Evolutionary conservation across 768 basidiomycete species (phyloP), one percentile per base, ranked within the genome.

Genomic region (Tulasnella sp.): DNA sequence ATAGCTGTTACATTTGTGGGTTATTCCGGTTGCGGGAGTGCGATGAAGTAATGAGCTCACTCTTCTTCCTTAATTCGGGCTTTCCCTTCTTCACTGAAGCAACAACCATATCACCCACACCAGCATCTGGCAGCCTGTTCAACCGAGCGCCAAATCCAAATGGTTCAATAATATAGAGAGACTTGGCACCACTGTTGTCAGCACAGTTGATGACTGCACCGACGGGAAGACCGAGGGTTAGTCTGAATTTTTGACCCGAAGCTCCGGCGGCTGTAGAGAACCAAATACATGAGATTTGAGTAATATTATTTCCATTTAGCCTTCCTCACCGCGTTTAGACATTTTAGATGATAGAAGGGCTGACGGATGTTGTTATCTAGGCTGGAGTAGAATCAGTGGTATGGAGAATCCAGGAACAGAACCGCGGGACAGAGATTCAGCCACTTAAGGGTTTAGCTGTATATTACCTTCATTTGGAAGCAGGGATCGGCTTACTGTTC

Each of bases 41-140:
- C 22, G 12, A 24, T 9, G 15, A 48, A 37, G 27, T 7, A 25
- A 43, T 24, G 34, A 39, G 15, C 90, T 63, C 66, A 93, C 90
- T 93, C 76, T 99, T 99, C 77, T 99, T 99, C 71, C 95, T 81
- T 66, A 99, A 70, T 71, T 99, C 95, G 31, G 95, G 95, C 74
- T 99, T 98, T 68, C 95, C 95, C 77, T 98, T 98, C 79, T 99
- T 98, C 63, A 99, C 95, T 47, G 85, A 89, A 53, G 88, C 89
- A 54, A 93, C 85, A 56, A 92, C 80, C 89, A 92, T 91, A 67
- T 91, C 89, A 53, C 88, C 87, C 53, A 88, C 86, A 74, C 83
- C 83, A 56, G 86, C 91, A 67, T 95, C 93, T 57, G 95, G 95
- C 56, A 98, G 76, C 70, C 95, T 78, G 79, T 98, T 98, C 44